phyloP scores from a whole-genome alignment of 108 stramenopile species.

The Cyclostephanos invisitatus region DNA sequence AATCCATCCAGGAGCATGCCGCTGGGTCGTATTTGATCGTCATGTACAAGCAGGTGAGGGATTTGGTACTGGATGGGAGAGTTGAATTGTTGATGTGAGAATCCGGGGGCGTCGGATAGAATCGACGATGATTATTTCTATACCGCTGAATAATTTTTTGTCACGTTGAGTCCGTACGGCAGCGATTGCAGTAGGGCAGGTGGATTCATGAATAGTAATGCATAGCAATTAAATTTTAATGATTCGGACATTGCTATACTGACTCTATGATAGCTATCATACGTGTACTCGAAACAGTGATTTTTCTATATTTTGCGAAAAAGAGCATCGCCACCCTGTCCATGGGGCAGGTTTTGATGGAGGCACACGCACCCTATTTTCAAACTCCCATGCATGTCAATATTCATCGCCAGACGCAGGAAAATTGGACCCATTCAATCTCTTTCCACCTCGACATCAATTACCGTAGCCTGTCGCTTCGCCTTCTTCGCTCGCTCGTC shows the following conservation, averaged over 20 bases:
- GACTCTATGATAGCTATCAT: background rate
- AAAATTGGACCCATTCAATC: constrained; percentile 28
- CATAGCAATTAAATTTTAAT: background rate
- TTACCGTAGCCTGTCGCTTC: constrained; percentile 62
- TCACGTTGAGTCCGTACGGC: background rate
- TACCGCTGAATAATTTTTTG: background rate
- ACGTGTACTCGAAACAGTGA: background rate
- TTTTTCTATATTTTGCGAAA: background rate
- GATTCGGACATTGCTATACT: background rate
- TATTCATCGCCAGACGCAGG: background rate
- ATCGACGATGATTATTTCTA: background rate
- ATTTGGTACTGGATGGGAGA: constrained; percentile 59
- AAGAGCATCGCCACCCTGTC: background rate
- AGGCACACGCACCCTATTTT: background rate
- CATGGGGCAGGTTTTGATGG: background rate
- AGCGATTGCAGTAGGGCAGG: background rate
- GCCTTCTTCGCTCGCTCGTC: constrained; percentile 32
- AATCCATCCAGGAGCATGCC: constrained; percentile 51
- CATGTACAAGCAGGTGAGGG: constrained; percentile 56
- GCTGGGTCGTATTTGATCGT: constrained; percentile 62
- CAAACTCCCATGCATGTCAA: background rate
- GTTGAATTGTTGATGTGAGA: constrained; percentile 53
- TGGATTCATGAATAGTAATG: constrained; percentile 9
- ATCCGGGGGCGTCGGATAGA: background rate
- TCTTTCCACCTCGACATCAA: constrained; percentile 76